Base-by-base conservation (phyloP, 2,329 filamentous ascomycete species). In the Lasiodiplodia citricola region DNA sequence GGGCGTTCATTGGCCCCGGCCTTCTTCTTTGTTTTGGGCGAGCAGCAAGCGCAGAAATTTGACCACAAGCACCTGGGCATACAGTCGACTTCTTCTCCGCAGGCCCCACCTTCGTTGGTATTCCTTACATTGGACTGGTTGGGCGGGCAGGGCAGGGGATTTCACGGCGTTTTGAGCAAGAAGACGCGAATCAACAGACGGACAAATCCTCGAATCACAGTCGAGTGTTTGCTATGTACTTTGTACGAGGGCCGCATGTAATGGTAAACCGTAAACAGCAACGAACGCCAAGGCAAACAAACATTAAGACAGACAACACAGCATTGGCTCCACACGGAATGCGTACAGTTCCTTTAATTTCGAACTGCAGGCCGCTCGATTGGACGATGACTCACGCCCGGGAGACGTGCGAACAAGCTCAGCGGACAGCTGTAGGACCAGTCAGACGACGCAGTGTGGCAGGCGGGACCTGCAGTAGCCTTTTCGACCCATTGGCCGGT, bases 211-310 rank as follows among this genome's bases (percentile, higher is more conserved):
- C 60, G 60, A 63, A 51, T 50, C 25, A 51, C 14, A 35, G 31
- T 50, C 58, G 58, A 35, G 58, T 50, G 18, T 64, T 64, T 64
- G 47, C 60, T 52, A 64, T 64, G 60, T 64, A 64, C 44, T 64
- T 63, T 64, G 60, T 64, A 64, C 60, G 60, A 64, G n/a, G 60
- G 60, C 13, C 18, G 44, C 35, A 52, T 63, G 47, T 64, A 64
- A 64, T 64, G 60, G 60, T 64, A 64, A 64, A 64, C 60, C 41
- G 25, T 64, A 64, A 64, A 64, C 60, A 64, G 44, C 47, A 64
- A 64, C 60, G 28, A 38, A 28, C 60, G 60, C 60, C 51, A 52
- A 63, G 21, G 28, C 60, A 64, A 64, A 64, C 60, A 64, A 64
- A 64, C 60, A 64, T 64, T n/a, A 52, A 35, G 58, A 63, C 31